Percentiles rank a stretch among this genome's conserved stretches.
Conservation (phyloP, 176 grass and related monocot genomes). For the Miscanthus lutarioriparius region DNA sequence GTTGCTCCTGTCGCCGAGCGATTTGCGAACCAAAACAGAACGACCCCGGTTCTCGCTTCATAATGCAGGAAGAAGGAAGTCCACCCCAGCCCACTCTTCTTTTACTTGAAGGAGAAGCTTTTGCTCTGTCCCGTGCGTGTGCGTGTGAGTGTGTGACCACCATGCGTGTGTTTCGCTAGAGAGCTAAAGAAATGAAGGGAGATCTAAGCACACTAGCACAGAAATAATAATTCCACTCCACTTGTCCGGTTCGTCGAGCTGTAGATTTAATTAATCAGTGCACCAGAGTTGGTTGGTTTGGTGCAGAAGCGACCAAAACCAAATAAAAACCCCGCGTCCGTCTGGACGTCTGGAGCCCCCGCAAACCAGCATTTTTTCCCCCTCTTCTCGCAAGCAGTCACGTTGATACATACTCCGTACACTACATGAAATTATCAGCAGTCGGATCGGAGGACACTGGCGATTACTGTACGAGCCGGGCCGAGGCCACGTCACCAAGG, state of each 20-base stretch:
- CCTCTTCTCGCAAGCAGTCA: too few relatives aligned
- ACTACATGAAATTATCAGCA: neutral
- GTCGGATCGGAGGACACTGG: neutral
- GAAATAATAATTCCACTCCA: neutral
- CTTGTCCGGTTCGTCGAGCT: neutral
- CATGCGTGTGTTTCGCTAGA: neutral
- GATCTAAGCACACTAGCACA: neutral
- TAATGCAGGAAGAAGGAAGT: neutral
- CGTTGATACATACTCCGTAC: too few relatives aligned
- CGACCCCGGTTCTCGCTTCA: neutral
- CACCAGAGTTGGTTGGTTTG: neutral
- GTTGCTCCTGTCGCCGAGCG: neutral
- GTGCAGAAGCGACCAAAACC: neutral
- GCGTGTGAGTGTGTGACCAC: neutral
- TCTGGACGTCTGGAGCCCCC: too few relatives aligned
- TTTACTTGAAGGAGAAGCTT: neutral
- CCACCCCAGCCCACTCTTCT: neutral
- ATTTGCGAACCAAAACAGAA: neutral
- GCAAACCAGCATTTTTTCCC: too few relatives aligned
- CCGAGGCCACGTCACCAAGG: neutral
- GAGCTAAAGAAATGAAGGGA: slow-evolving; percentile 9
- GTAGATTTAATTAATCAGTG: neutral
- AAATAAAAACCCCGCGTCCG: too few relatives aligned
- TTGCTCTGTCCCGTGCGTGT: neutral
- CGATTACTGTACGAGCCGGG: neutral